Evolutionary conservation across 139 green algal species (phyloP), one percentile per base, ranked within the genome.

Genomic region (Ettlia oleoabundans): DNA sequence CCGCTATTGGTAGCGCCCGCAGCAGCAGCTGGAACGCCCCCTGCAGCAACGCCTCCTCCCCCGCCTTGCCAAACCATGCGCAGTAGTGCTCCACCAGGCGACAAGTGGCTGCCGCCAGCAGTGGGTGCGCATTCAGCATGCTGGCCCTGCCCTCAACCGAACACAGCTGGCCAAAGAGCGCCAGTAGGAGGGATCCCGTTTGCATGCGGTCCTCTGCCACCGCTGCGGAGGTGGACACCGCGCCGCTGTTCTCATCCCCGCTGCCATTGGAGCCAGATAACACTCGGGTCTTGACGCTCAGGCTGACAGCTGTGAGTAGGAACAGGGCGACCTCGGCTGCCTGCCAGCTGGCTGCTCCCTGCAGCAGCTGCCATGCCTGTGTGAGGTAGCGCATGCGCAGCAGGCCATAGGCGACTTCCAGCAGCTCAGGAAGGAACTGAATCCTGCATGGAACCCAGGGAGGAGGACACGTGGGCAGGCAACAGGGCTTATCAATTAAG

Each of bases 241-340:
- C 53, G 33, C 52, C 24, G 40, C 67, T 42, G 67, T 53, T 75
- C 32, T 75, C 76, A 30, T 65, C 62, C n/a, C 51, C 76, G 26
- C 32, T 47, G n/a, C 38, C 40, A 33, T 9, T 32, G 30, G 28
- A 37, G 10, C 41, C 66, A 0, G 77, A 58, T 26, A 83, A 47
- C 42, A 68, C 51, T 32, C 78, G 64, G 10, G 65, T 40, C 28
- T 77, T 83, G 13, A 83, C 78, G 26, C 40, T 43, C 22, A 72
- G 52, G 72, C 72, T 75, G 35, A 77, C 62, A 2, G 81, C 74
- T 2, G 21, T 58, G 35, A 95, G 38, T 4, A 82, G 76, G 82
- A 91, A 94, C 41, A 95, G 58, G 33, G 87, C 86, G 2, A 82
- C 91, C 73, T 95, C 92, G 1, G 82, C 83, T 0, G 82, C 22